These are phyloP conservation scores for Arthrinium phaeospermum DNA, from an alignment of 2,329 filamentous ascomycete genomes.

Conservation along the genomic window DNA sequence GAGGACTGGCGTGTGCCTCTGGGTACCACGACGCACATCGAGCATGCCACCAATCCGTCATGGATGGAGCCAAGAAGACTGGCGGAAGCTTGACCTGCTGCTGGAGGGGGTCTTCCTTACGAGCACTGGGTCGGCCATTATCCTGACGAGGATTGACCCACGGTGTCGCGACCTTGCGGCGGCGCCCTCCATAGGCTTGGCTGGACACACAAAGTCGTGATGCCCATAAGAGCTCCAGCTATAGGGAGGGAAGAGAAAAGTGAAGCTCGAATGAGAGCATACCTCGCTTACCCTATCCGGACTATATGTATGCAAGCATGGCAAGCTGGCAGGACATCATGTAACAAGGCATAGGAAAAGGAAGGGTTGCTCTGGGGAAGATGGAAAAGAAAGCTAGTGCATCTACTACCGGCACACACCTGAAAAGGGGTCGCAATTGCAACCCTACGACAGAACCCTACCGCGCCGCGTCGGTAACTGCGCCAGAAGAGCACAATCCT, in stretches of 20 bases:
- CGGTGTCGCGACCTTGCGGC: not conserved
- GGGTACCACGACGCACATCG: not conserved
- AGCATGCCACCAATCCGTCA: not conserved
- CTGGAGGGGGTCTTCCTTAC: not conserved
- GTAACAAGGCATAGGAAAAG: not conserved
- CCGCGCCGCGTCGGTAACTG: not conserved
- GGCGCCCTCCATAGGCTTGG: not conserved
- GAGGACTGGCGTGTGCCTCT: not conserved
- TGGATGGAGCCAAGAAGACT: not conserved
- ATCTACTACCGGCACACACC: conserved; percentile 12
- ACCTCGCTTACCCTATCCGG: not conserved
- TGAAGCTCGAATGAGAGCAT: not conserved
- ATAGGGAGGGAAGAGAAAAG: not conserved
- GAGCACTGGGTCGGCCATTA: not conserved
- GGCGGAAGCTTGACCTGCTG: not conserved
- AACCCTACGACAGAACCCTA: not conserved
- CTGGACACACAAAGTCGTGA: not conserved
- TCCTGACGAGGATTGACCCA: not conserved
- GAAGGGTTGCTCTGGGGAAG: not conserved
- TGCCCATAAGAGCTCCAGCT: not conserved
- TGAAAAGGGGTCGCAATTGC: conserved; percentile 3
- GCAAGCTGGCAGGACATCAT: not conserved
- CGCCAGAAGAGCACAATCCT: not conserved
- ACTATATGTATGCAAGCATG: not conserved
- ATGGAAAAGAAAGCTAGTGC: not conserved